A percentile compares a stretch with the other conserved stretches of the same genome.
Conservation (phyloP, 352 stramenopile species). For the Globisporangium megalacanthum region DNA sequence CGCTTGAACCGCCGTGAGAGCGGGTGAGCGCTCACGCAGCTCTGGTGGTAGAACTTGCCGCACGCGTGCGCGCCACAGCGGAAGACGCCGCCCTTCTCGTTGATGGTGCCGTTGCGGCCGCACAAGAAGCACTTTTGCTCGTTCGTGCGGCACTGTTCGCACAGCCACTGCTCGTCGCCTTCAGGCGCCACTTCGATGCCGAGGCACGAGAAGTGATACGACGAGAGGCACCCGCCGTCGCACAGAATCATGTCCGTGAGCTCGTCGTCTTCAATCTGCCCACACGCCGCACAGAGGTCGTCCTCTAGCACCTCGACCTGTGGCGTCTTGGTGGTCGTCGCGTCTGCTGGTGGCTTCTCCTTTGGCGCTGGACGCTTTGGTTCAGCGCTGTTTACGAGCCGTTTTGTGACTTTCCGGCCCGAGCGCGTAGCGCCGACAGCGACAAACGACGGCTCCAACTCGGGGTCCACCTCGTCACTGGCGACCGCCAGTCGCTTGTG, state of each 20-base stretch:
- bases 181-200: conserved; percentile 67
- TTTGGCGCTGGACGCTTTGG: conserved; percentile 20
- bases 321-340: conserved; percentile 12
- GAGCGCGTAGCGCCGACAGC: conserved; percentile 57
- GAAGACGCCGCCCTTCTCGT: conserved; percentile 81
- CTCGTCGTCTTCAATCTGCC: conserved; percentile 80
- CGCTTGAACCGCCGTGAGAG: conserved; percentile 48
- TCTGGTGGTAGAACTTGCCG: conserved; percentile 85
- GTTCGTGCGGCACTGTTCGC: conserved; percentile 85
- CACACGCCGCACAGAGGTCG: conserved; percentile 67
- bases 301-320: conserved; percentile 54
- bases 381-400: conserved; percentile 29
- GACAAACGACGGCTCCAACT: conserved; percentile 37
- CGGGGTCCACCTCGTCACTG: not conserved
- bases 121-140: conserved; percentile 89
- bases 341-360: conserved; percentile 6
- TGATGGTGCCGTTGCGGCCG: conserved; percentile 82
- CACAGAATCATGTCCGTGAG: conserved; percentile 87
- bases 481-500: conserved; percentile 1
- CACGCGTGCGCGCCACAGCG: conserved; percentile 56
- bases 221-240: conserved; percentile 88
- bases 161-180: conserved; percentile 84
- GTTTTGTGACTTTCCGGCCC: conserved; percentile 61
- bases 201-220: conserved; percentile 91
- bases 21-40: conserved; percentile 59